Evolutionary conservation across 306 rosid species (phyloP).

Genomic region (Quercus wislizeni): DNA sequence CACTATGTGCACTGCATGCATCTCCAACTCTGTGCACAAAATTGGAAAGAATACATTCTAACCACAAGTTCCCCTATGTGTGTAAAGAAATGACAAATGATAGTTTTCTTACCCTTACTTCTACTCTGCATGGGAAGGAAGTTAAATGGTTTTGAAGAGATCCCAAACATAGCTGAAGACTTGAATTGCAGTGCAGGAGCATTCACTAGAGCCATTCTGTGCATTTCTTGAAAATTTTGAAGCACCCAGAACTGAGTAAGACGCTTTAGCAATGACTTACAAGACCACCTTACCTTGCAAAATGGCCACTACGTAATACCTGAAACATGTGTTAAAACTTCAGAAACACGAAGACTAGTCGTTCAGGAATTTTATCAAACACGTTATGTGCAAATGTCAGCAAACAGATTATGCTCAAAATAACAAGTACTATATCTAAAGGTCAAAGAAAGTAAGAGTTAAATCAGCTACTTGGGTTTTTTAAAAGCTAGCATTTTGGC

Average conservation of each 20-base stretch:
- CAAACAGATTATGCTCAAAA: background rate
- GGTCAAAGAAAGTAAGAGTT: too few relatives aligned
- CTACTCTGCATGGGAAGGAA: slow-evolving; percentile 36
- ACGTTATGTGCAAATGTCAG: slow-evolving; percentile 22
- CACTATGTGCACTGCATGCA: background rate
- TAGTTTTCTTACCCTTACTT: slow-evolving; percentile 38
- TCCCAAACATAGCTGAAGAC: slow-evolving; percentile 39
- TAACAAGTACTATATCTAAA: too few relatives aligned
- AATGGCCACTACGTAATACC: background rate
- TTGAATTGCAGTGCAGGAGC: slow-evolving; percentile 38
- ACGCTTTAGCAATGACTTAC: background rate
- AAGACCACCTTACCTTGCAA: slow-evolving; percentile 7
- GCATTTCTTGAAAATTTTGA: background rate
- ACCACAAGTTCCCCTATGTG: background rate
- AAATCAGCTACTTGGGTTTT: too few relatives aligned
- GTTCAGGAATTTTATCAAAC: slow-evolving; percentile 44
- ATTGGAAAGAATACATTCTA: background rate
- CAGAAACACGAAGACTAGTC: background rate
- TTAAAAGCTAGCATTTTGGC: too few relatives aligned
- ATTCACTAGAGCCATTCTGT: slow-evolving; percentile 38
- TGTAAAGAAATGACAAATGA: background rate
- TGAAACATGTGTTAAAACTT: background rate
- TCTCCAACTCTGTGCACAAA: background rate
- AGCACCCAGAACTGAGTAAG: background rate
- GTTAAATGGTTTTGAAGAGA: slow-evolving; percentile 26